Evolutionary conservation across 345 rosid species (phyloP).

Genomic region (Syzygium oleosum): DNA sequence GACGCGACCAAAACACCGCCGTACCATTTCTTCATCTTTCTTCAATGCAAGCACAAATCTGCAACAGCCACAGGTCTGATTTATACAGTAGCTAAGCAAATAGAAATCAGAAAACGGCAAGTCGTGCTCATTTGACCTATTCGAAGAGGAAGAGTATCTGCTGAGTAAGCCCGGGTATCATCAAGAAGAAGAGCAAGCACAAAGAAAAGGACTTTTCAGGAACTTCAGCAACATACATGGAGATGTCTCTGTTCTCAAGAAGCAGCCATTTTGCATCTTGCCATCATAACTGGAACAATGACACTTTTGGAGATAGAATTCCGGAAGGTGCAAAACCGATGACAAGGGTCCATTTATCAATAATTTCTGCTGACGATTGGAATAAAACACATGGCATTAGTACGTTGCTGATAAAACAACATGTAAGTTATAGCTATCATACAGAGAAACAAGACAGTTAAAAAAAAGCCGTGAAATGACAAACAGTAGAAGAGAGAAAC

Average conservation of each 20-base stretch:
- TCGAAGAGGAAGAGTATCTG: background rate
- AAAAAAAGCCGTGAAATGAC: background rate
- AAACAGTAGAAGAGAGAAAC: background rate
- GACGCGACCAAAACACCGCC: conserved; percentile 65
- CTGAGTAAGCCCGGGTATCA: background rate
- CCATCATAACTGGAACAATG: background rate
- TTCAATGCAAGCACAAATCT: background rate
- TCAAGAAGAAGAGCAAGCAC: background rate
- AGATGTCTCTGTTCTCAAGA: background rate
- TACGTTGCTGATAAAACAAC: background rate
- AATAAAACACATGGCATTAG: background rate
- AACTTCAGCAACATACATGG: background rate
- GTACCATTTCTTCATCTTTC: conserved; percentile 82
- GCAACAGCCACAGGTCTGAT: background rate
- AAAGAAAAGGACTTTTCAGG: background rate
- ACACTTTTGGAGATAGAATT: background rate
- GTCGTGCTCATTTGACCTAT: background rate
- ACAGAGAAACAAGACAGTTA: background rate
- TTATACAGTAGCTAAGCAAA: background rate
- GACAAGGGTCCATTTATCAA: background rate
- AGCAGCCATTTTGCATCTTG: background rate
- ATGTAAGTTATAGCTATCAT: background rate
- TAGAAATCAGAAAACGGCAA: background rate
- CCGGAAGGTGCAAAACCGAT: background rate
- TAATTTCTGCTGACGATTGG: background rate